A percentile compares a stretch with the other conserved stretches of the same genome.
phyloP scores from a whole-genome alignment of 2,329 filamentous ascomycete species.

The Ophiocordyceps camponoti-floridani region DNA sequence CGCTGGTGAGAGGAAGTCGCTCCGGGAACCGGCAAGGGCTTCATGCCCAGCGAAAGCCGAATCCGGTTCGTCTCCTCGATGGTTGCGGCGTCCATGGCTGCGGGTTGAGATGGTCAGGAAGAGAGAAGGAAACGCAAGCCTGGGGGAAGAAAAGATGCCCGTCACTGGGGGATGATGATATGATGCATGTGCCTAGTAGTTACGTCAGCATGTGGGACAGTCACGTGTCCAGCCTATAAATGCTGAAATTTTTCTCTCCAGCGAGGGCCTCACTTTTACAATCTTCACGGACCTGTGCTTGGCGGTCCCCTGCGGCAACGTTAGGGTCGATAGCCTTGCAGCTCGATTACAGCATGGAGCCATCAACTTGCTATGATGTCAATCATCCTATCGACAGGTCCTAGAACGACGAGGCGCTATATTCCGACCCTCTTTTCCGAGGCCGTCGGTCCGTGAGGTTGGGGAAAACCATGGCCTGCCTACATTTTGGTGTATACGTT shows the following conservation, averaged over 20 bases:
- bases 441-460: constrained; percentile 81
- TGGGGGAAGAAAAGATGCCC: not conserved
- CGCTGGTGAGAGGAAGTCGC: constrained; percentile 20
- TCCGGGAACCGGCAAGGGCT: constrained; percentile 72
- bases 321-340: constrained; percentile 65
- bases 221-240: not conserved
- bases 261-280: constrained; percentile 12
- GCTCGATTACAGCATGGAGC: constrained; percentile 73
- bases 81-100: constrained; percentile 44
- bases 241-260: constrained; percentile 7
- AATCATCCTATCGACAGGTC: constrained; percentile 92
- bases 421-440: constrained; percentile 82
- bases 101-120: not conserved
- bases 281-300: constrained; percentile 65
- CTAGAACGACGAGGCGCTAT: constrained; percentile 70
- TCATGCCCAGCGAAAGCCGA: constrained; percentile 73
- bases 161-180: not conserved
- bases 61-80: constrained; percentile 93
- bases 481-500: constrained; percentile 29
- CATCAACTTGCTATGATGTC: constrained; percentile 58
- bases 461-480: constrained; percentile 72
- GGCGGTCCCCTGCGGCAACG: constrained; percentile 45
- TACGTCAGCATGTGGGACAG: too few species aligned
- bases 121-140: not conserved
- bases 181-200: too few species aligned